Conservation (phyloP, 169 alveolate genomes). For the Plasmodium malariae region DNA sequence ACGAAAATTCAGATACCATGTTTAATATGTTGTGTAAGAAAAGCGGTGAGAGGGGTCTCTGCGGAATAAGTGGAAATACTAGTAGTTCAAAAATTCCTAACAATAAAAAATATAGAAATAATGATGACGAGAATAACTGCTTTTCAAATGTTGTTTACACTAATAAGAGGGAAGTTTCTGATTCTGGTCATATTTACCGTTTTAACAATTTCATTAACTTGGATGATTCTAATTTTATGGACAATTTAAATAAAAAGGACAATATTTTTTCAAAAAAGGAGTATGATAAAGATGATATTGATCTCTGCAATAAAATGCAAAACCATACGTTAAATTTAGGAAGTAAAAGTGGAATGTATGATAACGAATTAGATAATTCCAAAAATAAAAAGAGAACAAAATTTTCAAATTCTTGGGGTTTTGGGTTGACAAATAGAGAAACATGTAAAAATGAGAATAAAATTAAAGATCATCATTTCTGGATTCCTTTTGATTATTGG, state of each 20-base stretch:
- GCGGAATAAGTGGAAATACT: not conserved
- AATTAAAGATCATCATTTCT: conserved; percentile 74
- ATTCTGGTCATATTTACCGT: not conserved
- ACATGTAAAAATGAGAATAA: conserved; percentile 44
- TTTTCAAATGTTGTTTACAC: not conserved
- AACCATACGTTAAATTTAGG: conserved; percentile 44
- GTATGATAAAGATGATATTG: conserved; percentile 9
- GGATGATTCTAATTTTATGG: not conserved
- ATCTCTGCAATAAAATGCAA: conserved; percentile 12
- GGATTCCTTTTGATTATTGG: conserved; percentile 78
- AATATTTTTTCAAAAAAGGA: not conserved
- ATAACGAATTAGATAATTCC: conserved; percentile 30
- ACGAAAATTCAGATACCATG: conserved; percentile 16
- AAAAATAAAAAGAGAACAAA: conserved; percentile 27
- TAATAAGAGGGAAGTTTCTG: not conserved
- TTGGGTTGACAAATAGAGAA: conserved; percentile 42
- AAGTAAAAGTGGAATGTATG: conserved; percentile 29
- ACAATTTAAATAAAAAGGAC: not conserved
- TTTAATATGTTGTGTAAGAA: not conserved
- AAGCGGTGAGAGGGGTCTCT: not conserved
- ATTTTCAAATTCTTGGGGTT: conserved; percentile 74
- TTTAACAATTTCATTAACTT: not conserved
- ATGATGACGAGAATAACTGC: not conserved
- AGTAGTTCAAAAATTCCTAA: not conserved
- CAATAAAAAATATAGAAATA: not conserved